Evolutionary conservation across 2,329 filamentous ascomycete genomes (phyloP).

Genomic region (Trichophyton verrucosum): DNA sequence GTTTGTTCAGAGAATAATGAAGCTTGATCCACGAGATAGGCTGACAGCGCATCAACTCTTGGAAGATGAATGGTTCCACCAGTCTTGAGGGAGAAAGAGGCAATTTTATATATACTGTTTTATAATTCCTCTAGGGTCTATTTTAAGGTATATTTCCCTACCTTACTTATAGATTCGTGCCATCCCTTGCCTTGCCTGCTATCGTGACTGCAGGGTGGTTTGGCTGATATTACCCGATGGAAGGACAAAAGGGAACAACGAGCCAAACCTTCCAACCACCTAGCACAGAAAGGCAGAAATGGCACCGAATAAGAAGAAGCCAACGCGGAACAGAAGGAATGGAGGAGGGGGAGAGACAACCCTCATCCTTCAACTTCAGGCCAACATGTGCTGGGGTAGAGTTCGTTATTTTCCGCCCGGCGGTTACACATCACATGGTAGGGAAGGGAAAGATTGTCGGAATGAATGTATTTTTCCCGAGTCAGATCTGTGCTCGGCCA

Average conservation of each 20-base stretch:
- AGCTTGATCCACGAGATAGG: constrained; percentile 32
- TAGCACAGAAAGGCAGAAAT: neutral
- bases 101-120: too few relatives aligned
- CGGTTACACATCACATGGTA: neutral
- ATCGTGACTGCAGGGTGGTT: neutral
- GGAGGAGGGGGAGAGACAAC: too few relatives aligned
- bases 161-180: too few relatives aligned
- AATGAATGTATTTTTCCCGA: neutral
- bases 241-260: neutral
- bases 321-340: neutral
- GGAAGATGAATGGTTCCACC: neutral
- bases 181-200: too few relatives aligned
- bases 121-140: too few relatives aligned
- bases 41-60: constrained; percentile 23
- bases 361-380: neutral
- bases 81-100: neutral
- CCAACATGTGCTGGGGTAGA: neutral
- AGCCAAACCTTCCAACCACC: neutral
- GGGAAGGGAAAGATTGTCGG: too few relatives aligned
- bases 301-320: neutral
- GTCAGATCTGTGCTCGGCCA: neutral
- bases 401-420: neutral
- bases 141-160: too few relatives aligned
- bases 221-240: neutral
- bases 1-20: constrained; percentile 34